Evolutionary conservation across 108 stramenopile genomes (phyloP).

Genomic region (Skeletonema tropicum): DNA sequence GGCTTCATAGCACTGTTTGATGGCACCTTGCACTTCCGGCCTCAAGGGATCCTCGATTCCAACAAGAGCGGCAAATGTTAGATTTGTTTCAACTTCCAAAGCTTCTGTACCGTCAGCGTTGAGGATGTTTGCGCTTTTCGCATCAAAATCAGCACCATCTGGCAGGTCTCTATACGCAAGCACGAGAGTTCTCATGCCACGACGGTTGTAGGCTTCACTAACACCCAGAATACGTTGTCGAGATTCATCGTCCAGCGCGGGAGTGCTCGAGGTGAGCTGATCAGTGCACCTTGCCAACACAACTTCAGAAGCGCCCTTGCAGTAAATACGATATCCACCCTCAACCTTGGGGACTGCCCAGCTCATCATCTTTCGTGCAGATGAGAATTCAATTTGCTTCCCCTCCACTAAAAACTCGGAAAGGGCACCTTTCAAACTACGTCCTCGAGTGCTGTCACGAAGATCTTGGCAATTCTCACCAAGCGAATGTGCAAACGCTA

Average conservation of each 20-base stretch:
- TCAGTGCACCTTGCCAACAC: conserved; percentile 63
- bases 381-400: conserved; percentile 88
- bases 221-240: conserved; percentile 34
- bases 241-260: conserved; percentile 43
- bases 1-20: conserved; percentile 81
- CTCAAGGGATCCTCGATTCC: conserved; percentile 98
- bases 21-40: conserved; percentile 89
- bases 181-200: conserved; percentile 84
- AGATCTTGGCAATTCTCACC: conserved; percentile 68
- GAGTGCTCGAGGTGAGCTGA: conserved; percentile 24
- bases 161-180: conserved; percentile 85
- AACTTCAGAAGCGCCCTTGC: conserved; percentile 89
- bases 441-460: conserved; percentile 71
- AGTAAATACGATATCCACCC: conserved; percentile 83
- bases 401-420: conserved; percentile 69
- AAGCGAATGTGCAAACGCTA: conserved; percentile 66
- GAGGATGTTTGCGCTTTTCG: conserved; percentile 46
- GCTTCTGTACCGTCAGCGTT: conserved; percentile 81
- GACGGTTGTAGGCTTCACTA: conserved; percentile 69
- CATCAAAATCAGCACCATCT: conserved; percentile 63
- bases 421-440: conserved; percentile 63
- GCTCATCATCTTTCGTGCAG: conserved; percentile 91
- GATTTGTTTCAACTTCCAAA: conserved; percentile 65
- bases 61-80: conserved; percentile 82
- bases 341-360: conserved; percentile 76